Base-by-base conservation (phyloP, 805 yeast genomes). In the Saturnispora hagleri region DNA sequence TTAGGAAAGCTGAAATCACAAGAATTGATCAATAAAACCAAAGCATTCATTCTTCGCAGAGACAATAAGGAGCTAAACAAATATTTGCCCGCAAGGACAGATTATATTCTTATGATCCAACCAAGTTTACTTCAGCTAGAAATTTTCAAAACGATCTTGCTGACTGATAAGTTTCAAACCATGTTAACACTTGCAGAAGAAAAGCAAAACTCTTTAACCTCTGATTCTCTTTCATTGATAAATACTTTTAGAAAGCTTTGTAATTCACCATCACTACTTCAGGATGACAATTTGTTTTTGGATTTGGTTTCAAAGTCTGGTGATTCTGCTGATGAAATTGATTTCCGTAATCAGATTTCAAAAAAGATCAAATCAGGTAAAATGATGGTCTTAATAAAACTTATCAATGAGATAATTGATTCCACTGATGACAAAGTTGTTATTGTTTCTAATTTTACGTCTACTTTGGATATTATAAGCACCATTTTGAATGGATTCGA, bases 371-470 rank as follows among this genome's bases (percentile, higher is more conserved):
- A 58, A 42, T 70, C 82, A 54, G 95, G 96, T 2, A 91, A 91
- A 62, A 69, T 89, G 26, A 69, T 70, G 43, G 71, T 84, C 0
- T 66, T 91, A 6, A 72, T 80, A 34, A 74, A 77, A 2, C 63
- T 90, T 9, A 57, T 93, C 4, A 15, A 43, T 12, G 63, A 70
- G 2, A 76, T 76, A 43, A 73, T 88, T 2, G 63, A 65, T 27
- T 53, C 59, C 2, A 57, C 61, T 3, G 69, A 73, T 6, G 97
- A 91, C 61, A 91, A 90, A 62, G 80, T 84, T 2, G 97, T 91
- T 1, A 66, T 91, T 26, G 86, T 90, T 1, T 89, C 97, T 0
- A 89, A 91, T 56, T 90, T 82, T 56, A 91, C 97, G 0, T 84
- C 86, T 60, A 89, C 96, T 0, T 72, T 91, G 34, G 96, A 91